phyloP scores from a whole-genome alignment of 331 rosid genomes.

The Quercus tomentella region DNA sequence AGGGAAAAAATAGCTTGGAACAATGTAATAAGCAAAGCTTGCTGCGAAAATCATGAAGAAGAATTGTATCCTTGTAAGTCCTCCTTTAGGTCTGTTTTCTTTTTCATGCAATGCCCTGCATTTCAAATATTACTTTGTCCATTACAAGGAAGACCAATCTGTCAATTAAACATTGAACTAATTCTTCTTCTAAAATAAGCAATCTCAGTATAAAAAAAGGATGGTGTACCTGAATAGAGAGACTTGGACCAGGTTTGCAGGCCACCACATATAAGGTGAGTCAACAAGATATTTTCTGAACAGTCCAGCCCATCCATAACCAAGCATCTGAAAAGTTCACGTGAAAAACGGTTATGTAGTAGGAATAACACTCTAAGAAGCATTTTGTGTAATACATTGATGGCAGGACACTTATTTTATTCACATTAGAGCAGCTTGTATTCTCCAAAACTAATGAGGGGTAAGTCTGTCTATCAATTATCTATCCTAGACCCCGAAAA shows the following conservation, averaged over 20 bases:
- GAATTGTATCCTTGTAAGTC: slow-evolving; percentile 68
- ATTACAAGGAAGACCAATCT: neutral
- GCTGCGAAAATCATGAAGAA: slow-evolving; percentile 46
- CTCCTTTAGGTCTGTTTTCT: slow-evolving; percentile 70
- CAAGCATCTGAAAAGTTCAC: slow-evolving; percentile 64
- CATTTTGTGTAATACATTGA: too few species aligned
- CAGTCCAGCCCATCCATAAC: slow-evolving; percentile 96
- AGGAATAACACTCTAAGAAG: too few species aligned
- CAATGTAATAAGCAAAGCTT: slow-evolving; percentile 65
- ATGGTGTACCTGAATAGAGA: slow-evolving; percentile 69
- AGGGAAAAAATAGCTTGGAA: slow-evolving; percentile 69
- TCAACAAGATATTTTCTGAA: slow-evolving; percentile 78
- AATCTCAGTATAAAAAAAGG: neutral
- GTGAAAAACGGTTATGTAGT: neutral
- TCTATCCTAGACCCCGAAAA: too few species aligned
- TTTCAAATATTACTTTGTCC: slow-evolving; percentile 1
- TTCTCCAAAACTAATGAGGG: too few species aligned
- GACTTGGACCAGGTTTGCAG: slow-evolving; percentile 72
- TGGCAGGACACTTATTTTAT: too few species aligned
- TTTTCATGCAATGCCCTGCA: slow-evolving; percentile 79
- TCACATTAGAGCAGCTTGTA: too few species aligned
- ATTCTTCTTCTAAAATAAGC: neutral
- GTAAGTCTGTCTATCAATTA: too few species aligned
- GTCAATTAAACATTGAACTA: too few species aligned
- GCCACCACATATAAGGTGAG: slow-evolving; percentile 99